phyloP scores from a whole-genome alignment of 192 early-diverging fungal genomes.

The Pilobolus umbonatus region DNA sequence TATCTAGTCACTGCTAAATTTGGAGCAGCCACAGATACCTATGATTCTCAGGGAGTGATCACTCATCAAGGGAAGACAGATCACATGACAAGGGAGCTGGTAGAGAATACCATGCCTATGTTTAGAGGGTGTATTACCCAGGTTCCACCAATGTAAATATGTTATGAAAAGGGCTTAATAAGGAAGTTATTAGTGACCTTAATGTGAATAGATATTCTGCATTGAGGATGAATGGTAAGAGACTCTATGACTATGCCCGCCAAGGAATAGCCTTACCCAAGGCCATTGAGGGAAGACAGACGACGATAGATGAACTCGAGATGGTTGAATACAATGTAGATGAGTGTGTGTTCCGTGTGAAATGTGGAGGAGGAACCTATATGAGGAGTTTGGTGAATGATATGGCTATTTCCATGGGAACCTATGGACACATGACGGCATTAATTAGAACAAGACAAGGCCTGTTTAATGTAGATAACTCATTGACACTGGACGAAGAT shows the following conservation, averaged over 20 bases:
- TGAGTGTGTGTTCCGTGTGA: slow-evolving; percentile 37
- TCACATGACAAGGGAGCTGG: slow-evolving; percentile 34
- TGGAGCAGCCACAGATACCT: slow-evolving; percentile 55
- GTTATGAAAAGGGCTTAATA: neutral
- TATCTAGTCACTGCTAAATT: slow-evolving; percentile 51
- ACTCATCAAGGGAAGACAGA: slow-evolving; percentile 28
- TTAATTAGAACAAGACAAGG: slow-evolving; percentile 59
- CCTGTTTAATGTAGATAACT: slow-evolving; percentile 38
- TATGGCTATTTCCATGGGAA: slow-evolving; percentile 49
- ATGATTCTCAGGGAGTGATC: slow-evolving; percentile 50
- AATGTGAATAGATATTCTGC: slow-evolving; percentile 54
- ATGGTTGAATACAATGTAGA: slow-evolving; percentile 31
- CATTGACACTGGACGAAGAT: neutral
- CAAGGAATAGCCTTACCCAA: slow-evolving; percentile 39
- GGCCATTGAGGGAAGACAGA: slow-evolving; percentile 34
- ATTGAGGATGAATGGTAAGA: slow-evolving; percentile 59
- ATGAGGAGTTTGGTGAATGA: slow-evolving; percentile 69
- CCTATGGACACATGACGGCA: slow-evolving; percentile 56
- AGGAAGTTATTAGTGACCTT: neutral
- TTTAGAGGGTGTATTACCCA: slow-evolving; percentile 61
- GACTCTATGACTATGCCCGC: slow-evolving; percentile 70
- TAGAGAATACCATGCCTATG: slow-evolving; percentile 36
- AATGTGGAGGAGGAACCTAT: slow-evolving; percentile 68
- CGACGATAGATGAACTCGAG: slow-evolving; percentile 36
- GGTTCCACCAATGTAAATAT: slow-evolving; percentile 56